Base-by-base conservation (phyloP, 2,329 filamentous ascomycete genomes). In the Beauveria brongniartii region DNA sequence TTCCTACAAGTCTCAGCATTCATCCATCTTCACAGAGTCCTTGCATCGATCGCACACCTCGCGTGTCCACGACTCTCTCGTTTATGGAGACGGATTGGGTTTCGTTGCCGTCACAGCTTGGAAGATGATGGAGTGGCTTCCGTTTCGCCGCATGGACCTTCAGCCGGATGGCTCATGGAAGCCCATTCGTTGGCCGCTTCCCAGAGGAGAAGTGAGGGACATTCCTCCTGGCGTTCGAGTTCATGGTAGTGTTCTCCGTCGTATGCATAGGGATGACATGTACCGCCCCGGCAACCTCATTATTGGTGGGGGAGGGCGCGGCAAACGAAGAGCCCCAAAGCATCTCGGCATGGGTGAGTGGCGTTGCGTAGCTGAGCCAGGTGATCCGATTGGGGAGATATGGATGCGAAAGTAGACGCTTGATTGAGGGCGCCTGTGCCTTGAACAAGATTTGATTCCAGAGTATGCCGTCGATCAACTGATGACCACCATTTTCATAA, bases 251-350 rank as follows among this genome's bases (percentile, higher is more conserved):
- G 90, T 91, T 0, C 85, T 94, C 61, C 82, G 83, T 20, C 81
- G 90, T 7, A 88, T 94, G 85, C 72, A 84, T 52, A 72, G 75
- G 8, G 82, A 92, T 63, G 69, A 78, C 1, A 75, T 67, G 0
- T 94, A 93, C 67, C 80, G 90, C 0, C 90, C 90, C 0, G 90
- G 90, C 0, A 94, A 94, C 63, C 71, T 94, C 58, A 91, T 94
- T 63, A 74, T 92, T 3, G 90, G 90, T 0, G 90, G 90, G 1
- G 90, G 90, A 18, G 90, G 90, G 0, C 77, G 90, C 34, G 90
- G 90, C 1, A 77, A 85, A 1, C 78, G 83, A 28, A 74, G 67
- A 9, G 90, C 90, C 1, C 85, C 87, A 0, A 68, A 78, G 7
- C 73, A 84, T 30, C 73, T 81, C 62, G 89, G 88, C 0, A 90